Evolutionary conservation across 192 early-diverging fungal species (phyloP).

Genomic region (Glomus cerebriforme): DNA sequence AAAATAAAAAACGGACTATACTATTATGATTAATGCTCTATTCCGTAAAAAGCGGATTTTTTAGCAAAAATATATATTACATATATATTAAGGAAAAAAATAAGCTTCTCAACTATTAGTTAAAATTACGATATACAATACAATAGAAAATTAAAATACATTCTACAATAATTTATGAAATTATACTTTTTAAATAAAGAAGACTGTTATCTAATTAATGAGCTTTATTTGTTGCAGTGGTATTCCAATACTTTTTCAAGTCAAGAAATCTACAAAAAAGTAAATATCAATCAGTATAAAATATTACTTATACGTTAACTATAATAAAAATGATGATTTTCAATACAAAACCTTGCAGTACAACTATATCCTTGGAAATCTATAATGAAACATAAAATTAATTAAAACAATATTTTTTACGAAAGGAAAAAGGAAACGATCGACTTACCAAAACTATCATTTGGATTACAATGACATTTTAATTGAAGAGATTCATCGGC

Average conservation of each 20-base stretch:
- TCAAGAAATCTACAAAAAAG: not conserved
- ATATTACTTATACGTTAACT: not conserved
- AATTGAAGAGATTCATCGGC: constrained; percentile 44
- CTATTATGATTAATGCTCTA: no score
- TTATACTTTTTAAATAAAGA: no score
- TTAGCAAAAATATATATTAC: no score
- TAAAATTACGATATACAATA: no score
- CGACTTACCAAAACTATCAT: constrained; percentile 50
- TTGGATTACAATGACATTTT: constrained; percentile 57
- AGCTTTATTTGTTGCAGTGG: no score
- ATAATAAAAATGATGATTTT: not conserved
- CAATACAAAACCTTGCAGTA: constrained; percentile 13
- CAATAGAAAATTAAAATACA: no score
- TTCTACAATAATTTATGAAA: no score
- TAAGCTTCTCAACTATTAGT: no score
- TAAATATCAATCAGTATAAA: not conserved
- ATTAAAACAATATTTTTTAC: not conserved
- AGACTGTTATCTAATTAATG: no score
- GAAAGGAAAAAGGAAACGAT: not conserved
- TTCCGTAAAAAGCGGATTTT: no score
- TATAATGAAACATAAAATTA: not conserved
- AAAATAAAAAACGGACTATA: no score
- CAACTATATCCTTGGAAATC: constrained; percentile 27
- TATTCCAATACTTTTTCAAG: not conserved
- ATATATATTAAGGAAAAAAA: no score